Evolutionary conservation across 495 filamentous ascomycete species (phyloP), one percentile per base, ranked within the genome.

Genomic region (Penicillium diatomitis): DNA sequence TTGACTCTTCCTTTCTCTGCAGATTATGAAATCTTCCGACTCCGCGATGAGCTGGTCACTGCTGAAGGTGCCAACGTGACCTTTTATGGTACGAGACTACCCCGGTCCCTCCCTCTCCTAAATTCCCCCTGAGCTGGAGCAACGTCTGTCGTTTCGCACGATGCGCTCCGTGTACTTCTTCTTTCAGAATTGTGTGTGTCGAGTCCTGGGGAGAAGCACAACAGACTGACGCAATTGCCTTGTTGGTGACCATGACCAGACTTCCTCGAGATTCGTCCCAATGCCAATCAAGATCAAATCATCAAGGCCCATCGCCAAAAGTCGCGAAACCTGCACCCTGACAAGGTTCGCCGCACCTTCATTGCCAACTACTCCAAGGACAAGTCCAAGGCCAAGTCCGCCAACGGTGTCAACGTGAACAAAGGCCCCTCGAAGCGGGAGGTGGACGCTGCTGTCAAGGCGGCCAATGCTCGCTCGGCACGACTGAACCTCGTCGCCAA

Each of bases 21-120:
- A 96, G 92, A 99, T 67, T 85, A 91, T 61, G 92, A 99, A 72
- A 97, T 99, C 70, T 99, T 99, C 71, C 83, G 87, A 47, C 76
- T 97, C 48, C 83, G 81, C 53, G 88, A 95, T 71, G 94, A 97
- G 60, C 70, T 99, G 36, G 71, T 79, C 41, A 68, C 81, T 9
- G 60, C 78, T 53, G 90, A 97, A 69, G 94, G 90, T 30, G 47
- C 72, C 43, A 84, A 86, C 50, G 78, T 88, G 45, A 94, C 88
- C 49, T 99, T 97, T 76, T 99, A 99, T 78, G 75, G 79, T 82
- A 69, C 12, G 51, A 35, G 12, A 44, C 6, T 12, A 9, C 38
- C 3, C 32, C 34, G 7, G 34, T 36, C 34, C 10, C 7, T 36
- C 34, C 20, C 20, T 20, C 20, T 20, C 20, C 20, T 20, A 20